These are phyloP conservation scores for Lepraria neglecta DNA, from an alignment of 495 filamentous ascomycete genomes.

Conservation along the genomic window DNA sequence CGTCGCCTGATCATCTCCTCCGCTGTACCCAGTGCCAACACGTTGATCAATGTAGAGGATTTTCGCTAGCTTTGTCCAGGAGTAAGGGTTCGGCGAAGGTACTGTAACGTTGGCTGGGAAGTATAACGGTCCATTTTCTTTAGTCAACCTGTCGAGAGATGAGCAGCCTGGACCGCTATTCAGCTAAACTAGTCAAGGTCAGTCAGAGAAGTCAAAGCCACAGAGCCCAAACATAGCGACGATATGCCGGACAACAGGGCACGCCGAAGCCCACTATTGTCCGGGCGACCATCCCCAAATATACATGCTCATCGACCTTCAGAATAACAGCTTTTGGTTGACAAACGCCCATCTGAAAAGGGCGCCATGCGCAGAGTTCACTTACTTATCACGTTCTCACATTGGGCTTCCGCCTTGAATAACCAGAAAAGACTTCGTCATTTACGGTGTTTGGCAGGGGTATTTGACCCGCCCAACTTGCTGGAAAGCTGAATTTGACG, in stretches of 20 bases:
- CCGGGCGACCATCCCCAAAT: no score
- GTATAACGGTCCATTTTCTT: slow-evolving; percentile 59
- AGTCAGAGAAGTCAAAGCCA: no score
- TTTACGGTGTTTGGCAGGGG: slow-evolving; percentile 31
- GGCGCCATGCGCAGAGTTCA: neutral
- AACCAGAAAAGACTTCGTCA: slow-evolving; percentile 43
- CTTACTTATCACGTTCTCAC: slow-evolving; percentile 39
- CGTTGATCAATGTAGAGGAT: slow-evolving; percentile 58
- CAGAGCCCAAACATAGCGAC: no score
- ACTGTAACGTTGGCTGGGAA: slow-evolving; percentile 56
- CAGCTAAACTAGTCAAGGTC: slow-evolving; percentile 83
- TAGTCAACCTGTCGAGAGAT: slow-evolving; percentile 71
- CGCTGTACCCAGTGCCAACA: slow-evolving; percentile 47
- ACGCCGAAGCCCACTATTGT: no score
- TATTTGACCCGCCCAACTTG: slow-evolving; percentile 41
- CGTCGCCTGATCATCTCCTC: slow-evolving; percentile 33
- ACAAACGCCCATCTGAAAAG: slow-evolving; percentile 30
- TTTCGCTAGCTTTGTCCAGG: slow-evolving; percentile 63
- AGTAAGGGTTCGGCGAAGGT: slow-evolving; percentile 54
- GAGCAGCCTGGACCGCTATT: slow-evolving; percentile 97
- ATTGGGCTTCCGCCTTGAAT: slow-evolving; percentile 33
- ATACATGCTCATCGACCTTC: no score
- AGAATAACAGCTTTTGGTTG: no score
- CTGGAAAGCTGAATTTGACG: slow-evolving; percentile 23
- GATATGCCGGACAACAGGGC: no score